These are phyloP conservation scores for Solanum chaucha DNA, from an alignment of 257 asterid genomes.

Conservation along the genomic window DNA sequence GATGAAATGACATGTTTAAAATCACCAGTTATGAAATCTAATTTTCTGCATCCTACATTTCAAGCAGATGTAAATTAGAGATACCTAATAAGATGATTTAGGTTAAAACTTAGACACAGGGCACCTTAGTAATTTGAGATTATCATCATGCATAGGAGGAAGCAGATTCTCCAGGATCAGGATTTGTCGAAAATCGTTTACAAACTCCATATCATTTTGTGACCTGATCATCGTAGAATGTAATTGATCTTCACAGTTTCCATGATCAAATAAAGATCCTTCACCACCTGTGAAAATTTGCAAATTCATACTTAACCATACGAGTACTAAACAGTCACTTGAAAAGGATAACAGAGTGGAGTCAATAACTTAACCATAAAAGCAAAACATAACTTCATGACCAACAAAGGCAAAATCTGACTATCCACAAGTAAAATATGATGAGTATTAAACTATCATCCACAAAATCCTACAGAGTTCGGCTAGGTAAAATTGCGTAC, in stretches of 20 bases:
- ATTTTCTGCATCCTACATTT: background rate
- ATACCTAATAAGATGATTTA: too few species aligned
- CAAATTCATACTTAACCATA: background rate
- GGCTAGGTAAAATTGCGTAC: background rate
- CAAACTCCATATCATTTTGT: slow-evolving; percentile 25
- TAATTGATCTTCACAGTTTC: slow-evolving; percentile 17
- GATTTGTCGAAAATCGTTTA: slow-evolving; percentile 47
- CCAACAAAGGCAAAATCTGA: background rate
- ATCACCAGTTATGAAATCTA: background rate
- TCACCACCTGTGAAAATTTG: slow-evolving; percentile 25
- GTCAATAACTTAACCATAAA: background rate
- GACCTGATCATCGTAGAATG: slow-evolving; percentile 20
- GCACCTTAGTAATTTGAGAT: slow-evolving; percentile 56
- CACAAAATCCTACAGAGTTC: background rate
- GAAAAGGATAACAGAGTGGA: background rate
- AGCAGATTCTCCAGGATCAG: slow-evolving; percentile 43
- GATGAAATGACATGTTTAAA: background rate
- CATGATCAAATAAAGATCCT: background rate
- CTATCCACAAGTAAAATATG: background rate
- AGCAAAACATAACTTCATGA: background rate
- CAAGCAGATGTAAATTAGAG: background rate
- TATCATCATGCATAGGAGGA: slow-evolving; percentile 53
- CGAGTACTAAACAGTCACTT: background rate
- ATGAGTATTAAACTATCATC: background rate
- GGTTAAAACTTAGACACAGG: background rate